Evolutionary conservation across 495 filamentous ascomycete genomes (phyloP), one percentile per base, ranked within the genome.

Genomic region (Podospora sp.): DNA sequence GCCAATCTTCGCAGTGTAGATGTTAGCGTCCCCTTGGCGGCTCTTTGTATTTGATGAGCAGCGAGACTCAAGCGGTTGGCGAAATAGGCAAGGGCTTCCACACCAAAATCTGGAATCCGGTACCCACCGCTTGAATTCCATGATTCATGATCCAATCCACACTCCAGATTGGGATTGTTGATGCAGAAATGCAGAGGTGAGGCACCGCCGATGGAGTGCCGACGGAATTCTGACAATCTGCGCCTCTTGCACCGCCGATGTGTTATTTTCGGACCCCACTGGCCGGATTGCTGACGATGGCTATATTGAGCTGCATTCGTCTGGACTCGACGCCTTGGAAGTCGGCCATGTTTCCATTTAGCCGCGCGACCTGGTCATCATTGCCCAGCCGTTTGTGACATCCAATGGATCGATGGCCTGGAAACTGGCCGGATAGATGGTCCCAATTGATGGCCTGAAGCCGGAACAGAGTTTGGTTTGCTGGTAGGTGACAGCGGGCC

Each of bases 281-380:
- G 21, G 0, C 36, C 50, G 16, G 21, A 14, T 22, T 50, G 21
- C 60, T 50, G 36, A 12, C n/a, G 36, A 1, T 29, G 22, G 60
- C 60, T 50, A 62, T 22, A 49, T 50, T 24, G 60, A 21, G n/a
- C 60, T 21, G 36, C 27, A 49, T 50, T 21, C 29, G 29, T 60
- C 26, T 36, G n/a, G 60, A 21, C 21, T 24, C 22, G 35, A 35
- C 12, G 40, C 9, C 24, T 55, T 55, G 25, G 52, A 55, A 20
- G n/a, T 25, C n/a, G 56, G 56, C 25, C 56, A 11, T 62, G 60
- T 62, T 33, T 62, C 35, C 36, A 50, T 50, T 62, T 62, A 62
- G 36, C 60, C 60, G 60, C 60, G 33, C 60, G 21, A 60, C 29
- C 29, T 29, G 29, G 22, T 18, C n/a, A 36, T 29, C 57, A 18